These are phyloP conservation scores for Musa beccarii DNA, from an alignment of 176 grass and related monocot species.

Conservation along the genomic window DNA sequence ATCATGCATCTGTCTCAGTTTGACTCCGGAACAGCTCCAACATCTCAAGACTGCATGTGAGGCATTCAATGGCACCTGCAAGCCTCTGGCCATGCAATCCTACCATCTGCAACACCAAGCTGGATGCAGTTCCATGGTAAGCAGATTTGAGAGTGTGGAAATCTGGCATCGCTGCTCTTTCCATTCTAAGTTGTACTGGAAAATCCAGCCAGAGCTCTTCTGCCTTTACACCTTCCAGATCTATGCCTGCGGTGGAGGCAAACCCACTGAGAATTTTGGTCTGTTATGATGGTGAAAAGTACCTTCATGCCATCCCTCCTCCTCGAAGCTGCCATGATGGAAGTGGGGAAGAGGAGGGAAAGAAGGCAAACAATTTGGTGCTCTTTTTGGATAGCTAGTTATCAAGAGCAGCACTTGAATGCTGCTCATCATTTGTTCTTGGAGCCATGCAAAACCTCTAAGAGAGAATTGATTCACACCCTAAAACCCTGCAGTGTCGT, in stretches of 20 bases:
- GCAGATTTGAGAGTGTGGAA: not conserved
- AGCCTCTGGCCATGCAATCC: not conserved
- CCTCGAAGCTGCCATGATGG: constrained; percentile 20
- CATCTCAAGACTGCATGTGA: not conserved
- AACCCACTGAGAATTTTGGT: constrained; percentile 12
- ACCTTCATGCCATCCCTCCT: constrained; percentile 16
- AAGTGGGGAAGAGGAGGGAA: no score
- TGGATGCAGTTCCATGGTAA: not conserved
- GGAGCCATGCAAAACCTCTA: constrained; percentile 21
- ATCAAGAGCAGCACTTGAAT: constrained; percentile 22
- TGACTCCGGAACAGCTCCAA: not conserved
- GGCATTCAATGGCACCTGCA: not conserved
- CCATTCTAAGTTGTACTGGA: not conserved
- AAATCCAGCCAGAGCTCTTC: not conserved
- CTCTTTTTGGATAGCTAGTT: constrained; percentile 15
- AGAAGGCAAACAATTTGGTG: not conserved
- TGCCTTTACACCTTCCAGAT: no score
- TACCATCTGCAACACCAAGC: not conserved
- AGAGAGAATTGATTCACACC: not conserved
- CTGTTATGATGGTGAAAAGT: constrained; percentile 29
- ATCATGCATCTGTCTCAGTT: not conserved
- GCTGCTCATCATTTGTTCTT: constrained; percentile 8
- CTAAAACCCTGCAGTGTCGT: not conserved
- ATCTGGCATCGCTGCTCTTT: not conserved
- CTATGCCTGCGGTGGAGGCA: not conserved